Evolutionary conservation across 2,329 filamentous ascomycete species (phyloP), one percentile per base, ranked within the genome.

Genomic region (Trichoderma sp.): DNA sequence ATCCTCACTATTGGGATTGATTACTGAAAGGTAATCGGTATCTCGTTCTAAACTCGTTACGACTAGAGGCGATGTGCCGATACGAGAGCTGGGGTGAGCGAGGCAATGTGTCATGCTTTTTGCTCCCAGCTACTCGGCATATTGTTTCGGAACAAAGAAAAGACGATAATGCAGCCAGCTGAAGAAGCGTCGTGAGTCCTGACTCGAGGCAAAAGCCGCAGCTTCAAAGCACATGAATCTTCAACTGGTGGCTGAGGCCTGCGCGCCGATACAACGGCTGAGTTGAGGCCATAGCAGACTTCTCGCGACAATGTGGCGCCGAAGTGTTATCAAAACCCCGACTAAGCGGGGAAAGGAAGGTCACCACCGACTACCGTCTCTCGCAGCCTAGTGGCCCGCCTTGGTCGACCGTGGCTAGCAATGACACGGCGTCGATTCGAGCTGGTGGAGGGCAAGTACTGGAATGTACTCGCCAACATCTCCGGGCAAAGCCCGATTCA

Each of bases 321-420:
- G 26, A 46, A 21, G n/a, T 14, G 59, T 2, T 43, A 56, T 30
- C 61, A 52, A 37, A 46, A 37, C 24, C n/a, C 28, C 51, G 61
- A 65, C 55, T 58, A 59, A 66, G 63, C 39, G 54, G 63, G 63
- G 52, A 59, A 49, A 58, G 39, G 54, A 59, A 66, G 39, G 37
- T 58, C 63, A 51, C 43, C 54, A 21, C 24, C 43, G 51, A 21
- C 24, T 39, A 26, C 34, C 18, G 21, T 65, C 52, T 24, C 28
- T n/a, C n/a, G 18, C 24, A 11, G 26, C 32, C 32, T 64, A 55
- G 49, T 26, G 46, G 32, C 46, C 24, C 10, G 26, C 30, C 34
- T 24, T 55, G 21, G 8, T 8, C 61, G 24, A 26, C 16, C 7
- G 18, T 32, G 16, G 16, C 51, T 37, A 64, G 56, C 37, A 65